Evolutionary conservation across 2,329 filamentous ascomycete species (phyloP).

Genomic region (Hypoxylon sp.): DNA sequence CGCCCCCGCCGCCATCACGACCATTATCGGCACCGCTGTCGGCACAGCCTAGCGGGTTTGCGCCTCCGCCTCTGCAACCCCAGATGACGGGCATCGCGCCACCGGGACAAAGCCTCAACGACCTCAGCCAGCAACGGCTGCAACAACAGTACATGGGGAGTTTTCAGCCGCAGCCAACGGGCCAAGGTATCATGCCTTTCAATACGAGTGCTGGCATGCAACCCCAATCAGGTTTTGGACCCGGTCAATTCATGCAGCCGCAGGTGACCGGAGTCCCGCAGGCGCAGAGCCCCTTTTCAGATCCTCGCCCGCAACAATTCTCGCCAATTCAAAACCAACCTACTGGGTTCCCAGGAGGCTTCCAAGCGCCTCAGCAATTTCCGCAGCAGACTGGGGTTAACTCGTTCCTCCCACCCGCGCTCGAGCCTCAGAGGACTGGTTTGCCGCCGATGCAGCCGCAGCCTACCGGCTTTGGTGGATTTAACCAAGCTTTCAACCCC

Average conservation of each 20-base stretch:
- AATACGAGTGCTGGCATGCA: conserved; percentile 54
- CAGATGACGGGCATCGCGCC: conserved; percentile 87
- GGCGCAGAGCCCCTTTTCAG: conserved; percentile 57
- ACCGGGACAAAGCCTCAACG: conserved; percentile 80
- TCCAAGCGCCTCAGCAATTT: conserved; percentile 52
- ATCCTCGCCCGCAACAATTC: conserved; percentile 59
- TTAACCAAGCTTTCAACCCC: conserved; percentile 58
- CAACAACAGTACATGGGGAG: conserved; percentile 68
- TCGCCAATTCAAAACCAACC: conserved; percentile 69
- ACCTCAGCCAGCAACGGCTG: conserved; percentile 75
- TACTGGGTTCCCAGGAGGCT: conserved; percentile 68
- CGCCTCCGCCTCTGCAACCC: conserved; percentile 79
- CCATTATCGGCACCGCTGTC: conserved; percentile 90
- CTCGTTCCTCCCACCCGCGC: conserved; percentile 67
- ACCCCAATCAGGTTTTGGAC: conserved; percentile 55
- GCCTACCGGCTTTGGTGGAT: conserved; percentile 63
- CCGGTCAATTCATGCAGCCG: conserved; percentile 60
- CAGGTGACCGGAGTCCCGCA: conserved; percentile 57
- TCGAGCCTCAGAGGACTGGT: conserved; percentile 72
- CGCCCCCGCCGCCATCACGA: conserved; percentile 80
- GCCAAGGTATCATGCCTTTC: conserved; percentile 56
- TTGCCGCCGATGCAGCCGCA: conserved; percentile 59
- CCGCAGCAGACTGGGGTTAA: conserved; percentile 69
- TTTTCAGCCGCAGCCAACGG: conserved; percentile 57
- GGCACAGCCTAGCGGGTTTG: conserved; percentile 78